Base-by-base conservation (phyloP, 768 basidiomycete species). In the Daedaleopsis nitida region DNA sequence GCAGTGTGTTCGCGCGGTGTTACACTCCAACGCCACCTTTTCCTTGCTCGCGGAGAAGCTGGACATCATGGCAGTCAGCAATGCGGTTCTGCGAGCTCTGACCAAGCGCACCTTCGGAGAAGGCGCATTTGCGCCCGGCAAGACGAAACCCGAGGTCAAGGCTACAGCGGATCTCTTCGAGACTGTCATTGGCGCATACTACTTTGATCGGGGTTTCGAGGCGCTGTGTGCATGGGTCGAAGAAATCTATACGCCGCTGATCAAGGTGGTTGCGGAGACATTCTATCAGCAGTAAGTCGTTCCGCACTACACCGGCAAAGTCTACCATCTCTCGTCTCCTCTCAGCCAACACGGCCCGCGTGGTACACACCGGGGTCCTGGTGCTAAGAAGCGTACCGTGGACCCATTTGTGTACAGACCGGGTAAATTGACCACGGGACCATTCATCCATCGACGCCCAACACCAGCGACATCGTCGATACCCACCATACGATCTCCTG, bases 401-500 rank as follows among this genome's bases (percentile, higher is more conserved):
- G 47, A 24, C 13, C 47, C 47, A 13, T 49, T 49, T 24, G 23
- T 49, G 13, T 49, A 49, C 23, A 49, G 13, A 21, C 47, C 19
- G 13, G 47, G 47, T 4, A 1, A 6, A 13, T 21, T 49, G 19
- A 23, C 23, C 13, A 49, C 21, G 11, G 21, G 47, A 13, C 47
- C 47, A 5, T 16, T 27, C 14, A 21, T 24, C 23, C 47, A 23
- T 24, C 47, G 9, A n/a, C 16, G 17, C 13, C 19, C 19, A 21
- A 66, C 51, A 70, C 66, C 39, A 68, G 66, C 10, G 73, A 62
- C 35, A 77, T 78, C 16, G 78, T 68, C 16, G 76, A 72, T n/a
- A 79, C 70, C 16, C 79, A 72, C 8, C 78, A 67, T 6, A 91
- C 85, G 42, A 96, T 78, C 35, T 92, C 94, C 51, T 48, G 50